Evolutionary conservation across 306 rosid genomes (phyloP), one percentile per base, ranked within the genome.

Genomic region (Cucurbita argyrosperma): DNA sequence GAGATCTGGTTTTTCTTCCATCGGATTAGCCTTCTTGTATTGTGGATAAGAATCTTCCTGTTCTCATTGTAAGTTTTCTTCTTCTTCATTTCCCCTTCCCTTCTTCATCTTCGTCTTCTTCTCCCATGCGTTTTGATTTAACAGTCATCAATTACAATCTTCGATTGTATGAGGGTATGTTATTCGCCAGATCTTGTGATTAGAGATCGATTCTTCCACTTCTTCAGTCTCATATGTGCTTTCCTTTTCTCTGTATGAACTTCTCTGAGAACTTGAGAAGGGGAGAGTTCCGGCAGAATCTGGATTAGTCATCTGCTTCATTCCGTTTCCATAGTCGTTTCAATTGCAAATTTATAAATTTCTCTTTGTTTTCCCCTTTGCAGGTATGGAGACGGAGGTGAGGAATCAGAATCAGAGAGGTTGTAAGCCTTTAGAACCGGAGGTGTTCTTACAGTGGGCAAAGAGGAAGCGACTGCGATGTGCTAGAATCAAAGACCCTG

Each of bases 371-470:
- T 47, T 61, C 56, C 40, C 60, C 40, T 39, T 30, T 42, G 76
- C 76, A 83, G 87, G 46, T 39, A 85, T 90, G 92, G 92, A 88
- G 76, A 86, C 89, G 10, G 90, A 83, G 58, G 92, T 86, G 82
- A 86, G 89, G 70, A 86, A 82, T 81, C 86, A 83, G 80, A 83
- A 80, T 79, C 86, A 84, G 77, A 83, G 85, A 52, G 82, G 75
- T 1, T 84, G 78, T 62, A 86, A 83, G 49, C 69, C 76, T 37
- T 76, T 81, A 14, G 92, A 90, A 76, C 87, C 89, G 42, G 92
- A 86, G 56, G 81, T 90, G 61, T 88, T 90, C 87, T 80, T 90
- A 76, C 91, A 88, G 93, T 88, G 96, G 96, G 96, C 88, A 19
- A 86, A 83, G 79, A 82, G 81, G 8, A 88, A 86, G 81, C 71